Evolutionary conservation across 2,329 filamentous ascomycete genomes (phyloP), one percentile per base, ranked within the genome.

Genomic region (Cladobotryum protrusum): DNA sequence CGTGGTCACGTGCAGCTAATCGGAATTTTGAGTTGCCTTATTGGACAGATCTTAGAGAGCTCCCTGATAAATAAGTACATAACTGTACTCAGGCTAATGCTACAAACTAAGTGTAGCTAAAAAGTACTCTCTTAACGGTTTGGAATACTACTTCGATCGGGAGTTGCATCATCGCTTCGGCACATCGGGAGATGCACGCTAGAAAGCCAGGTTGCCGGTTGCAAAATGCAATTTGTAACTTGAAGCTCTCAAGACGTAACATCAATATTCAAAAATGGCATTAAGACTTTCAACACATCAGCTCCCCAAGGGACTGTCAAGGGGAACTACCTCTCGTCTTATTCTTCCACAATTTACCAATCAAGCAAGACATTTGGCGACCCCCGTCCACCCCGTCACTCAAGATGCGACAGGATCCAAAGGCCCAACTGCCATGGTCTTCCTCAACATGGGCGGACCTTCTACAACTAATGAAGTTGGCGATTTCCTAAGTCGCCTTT

Each of bases 361-460:
- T 43, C 62, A 69, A 47, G 60, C 52, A 49, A 61, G 68, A 53
- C 54, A 61, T 32, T 56, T 72, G 45, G 68, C 69, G 47, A 71
- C 68, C 36, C 60, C 66, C 17, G 82, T 81, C 4, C 86, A 87
- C 11, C 87, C 89, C 7, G 89, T 93, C 18, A 91, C 87, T 0
- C 89, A 95, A 67, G 78, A 89, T 77, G 76, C 79, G 6, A 80
- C 80, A 1, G 81, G 78, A 12, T 79, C 77, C 39, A 77, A 88
- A 63, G 92, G 92, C 0, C 90, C 91, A 7, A 99, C 93, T 4
- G 93, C 93, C 40, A 97, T 99, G 83, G 93, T 99, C 13, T 96
- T 99, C 64, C 82, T 99, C 72, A 99, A 99, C 71, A 99, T 99
- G 93, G 93, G 93, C 53, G 93, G 93, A 0, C 93, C 93, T 3